phyloP scores from a whole-genome alignment of 1,139 yeast genomes.

The Pichia sp. region DNA sequence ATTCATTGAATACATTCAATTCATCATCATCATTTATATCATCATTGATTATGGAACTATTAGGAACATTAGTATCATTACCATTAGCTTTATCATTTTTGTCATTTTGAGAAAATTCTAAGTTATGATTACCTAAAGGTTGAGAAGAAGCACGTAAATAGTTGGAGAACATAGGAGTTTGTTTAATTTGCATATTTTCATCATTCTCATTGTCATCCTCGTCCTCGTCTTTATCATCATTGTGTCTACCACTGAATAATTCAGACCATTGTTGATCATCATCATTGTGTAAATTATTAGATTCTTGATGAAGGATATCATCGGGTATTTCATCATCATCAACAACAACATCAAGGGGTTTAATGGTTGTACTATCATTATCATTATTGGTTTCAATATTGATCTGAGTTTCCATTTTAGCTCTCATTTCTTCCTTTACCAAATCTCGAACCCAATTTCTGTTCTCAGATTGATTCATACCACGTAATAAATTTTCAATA shows the following conservation, averaged over 20 bases:
- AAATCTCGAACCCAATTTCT: conserved; percentile 13
- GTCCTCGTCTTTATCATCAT: conserved; percentile 12
- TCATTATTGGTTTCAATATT: neutral
- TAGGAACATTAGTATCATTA: neutral
- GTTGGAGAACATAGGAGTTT: conserved; percentile 12
- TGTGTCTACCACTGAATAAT: conserved; percentile 15
- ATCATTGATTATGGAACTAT: neutral
- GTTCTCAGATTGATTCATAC: conserved; percentile 16
- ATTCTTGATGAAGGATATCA: neutral
- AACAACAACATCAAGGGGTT: neutral
- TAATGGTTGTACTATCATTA: neutral
- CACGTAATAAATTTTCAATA: conserved; percentile 20
- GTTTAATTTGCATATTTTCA: conserved; percentile 11
- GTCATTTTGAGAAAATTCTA: neutral
- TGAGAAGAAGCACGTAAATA: conserved; percentile 15
- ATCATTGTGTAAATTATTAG: neutral
- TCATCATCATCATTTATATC: conserved; percentile 2
- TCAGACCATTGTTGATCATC: conserved; percentile 13
- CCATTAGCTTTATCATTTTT: neutral
- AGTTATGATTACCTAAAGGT: neutral
- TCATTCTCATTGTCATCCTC: conserved; percentile 8
- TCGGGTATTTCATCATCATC: neutral
- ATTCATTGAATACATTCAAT: conserved; percentile 4
- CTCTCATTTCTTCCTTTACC: conserved; percentile 13
- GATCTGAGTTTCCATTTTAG: conserved; percentile 7